Base-by-base conservation (phyloP, 345 rosid species). In the Populus ilicifolia region DNA sequence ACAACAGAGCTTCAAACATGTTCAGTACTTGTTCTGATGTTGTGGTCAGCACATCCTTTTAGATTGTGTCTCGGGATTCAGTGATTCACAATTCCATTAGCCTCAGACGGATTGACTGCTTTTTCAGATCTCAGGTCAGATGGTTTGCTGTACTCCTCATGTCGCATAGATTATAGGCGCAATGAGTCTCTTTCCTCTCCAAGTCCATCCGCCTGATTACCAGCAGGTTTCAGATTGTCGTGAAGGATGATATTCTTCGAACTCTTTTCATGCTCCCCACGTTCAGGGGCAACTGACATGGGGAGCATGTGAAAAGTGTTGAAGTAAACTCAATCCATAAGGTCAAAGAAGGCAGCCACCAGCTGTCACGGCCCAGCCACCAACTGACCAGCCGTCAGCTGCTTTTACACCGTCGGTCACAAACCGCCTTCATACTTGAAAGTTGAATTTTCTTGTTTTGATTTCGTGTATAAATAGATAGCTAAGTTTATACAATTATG, bases 1-100 rank as follows among this genome's bases (percentile, higher is more conserved):
- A n/a, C 67, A 10, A 62, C 61, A 70, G 76, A 56, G 50, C 67
- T 66, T 48, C 44, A 62, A 59, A 35, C 71, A 78, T 68, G 82
- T 43, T 80, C 83, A 56, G 43, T 67, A 80, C 69, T 84, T 67
- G 82, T 54, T 74, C 44, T 8, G 41, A 74, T 44, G 65, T 59
- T 62, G 54, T 85, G 71, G 66, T 69, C 29, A 72, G 68, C 25
- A 64, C 68, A 74, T 25, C 61, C 77, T 90, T 66, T 61, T 88
- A 38, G 84, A 76, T 78, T 84, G 30, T 75, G 78, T 87, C 77
- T 30, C 30, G 64, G 70, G 79, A 70, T 77, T 74, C 78, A 25
- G 33, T 30, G 33, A 30, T 30, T 30, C 33, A 30, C 48, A 46
- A 33, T 65, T 64, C 46, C 77, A 29, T 71, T 69, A 35, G 66